Evolutionary conservation across 106 monocot species (phyloP), one percentile per base, ranked within the genome.

Genomic region (Dendrobium huoshanense): DNA sequence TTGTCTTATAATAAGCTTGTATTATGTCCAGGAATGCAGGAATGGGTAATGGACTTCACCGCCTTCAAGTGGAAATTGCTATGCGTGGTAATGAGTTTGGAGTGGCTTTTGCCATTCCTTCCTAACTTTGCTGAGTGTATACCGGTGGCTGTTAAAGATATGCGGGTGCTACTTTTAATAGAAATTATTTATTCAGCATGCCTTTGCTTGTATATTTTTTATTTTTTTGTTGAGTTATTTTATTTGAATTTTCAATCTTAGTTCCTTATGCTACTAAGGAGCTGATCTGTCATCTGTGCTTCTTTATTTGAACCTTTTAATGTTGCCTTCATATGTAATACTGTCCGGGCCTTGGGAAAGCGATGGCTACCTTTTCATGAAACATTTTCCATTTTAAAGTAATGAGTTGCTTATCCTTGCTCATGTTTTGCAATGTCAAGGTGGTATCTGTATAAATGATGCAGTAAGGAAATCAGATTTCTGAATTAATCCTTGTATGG

Each of bases 21-120:
- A 76, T 72, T 80, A 61, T 81, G 11, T 78, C 25, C 86, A 96
- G 98, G 98, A 95, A 99, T 93, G 85, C 91, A 80, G 98, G 98
- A 70, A 92, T 90, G 87, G 98, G 98, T 42, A 95, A 95, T 89
- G 98, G 91, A 29, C 79, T 99, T 81, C 98, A 99, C 87, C 85
- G 88, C 58, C 89, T 99, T n/a, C 98, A 99, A 84, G 89, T 99
- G 58, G 91, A 87, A 80, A 95, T 99, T 75, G 91, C 95, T 29
- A 95, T 99, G 92, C 89, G 94, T 44, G 98, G 98, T 96, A 89
- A 85, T 13, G 1, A 65, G 56, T 78, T 10, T 6, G 7, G 4
- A n/a, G 45, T 33, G 33, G 75, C 54, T 33, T 65, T 80, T 25
- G 10, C 17, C 41, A 16, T 16, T 41, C 13, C 17, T 41, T 73